These are phyloP conservation scores for Nasturtium officinale DNA, from an alignment of 345 rosid genomes.

Conservation along the genomic window DNA sequence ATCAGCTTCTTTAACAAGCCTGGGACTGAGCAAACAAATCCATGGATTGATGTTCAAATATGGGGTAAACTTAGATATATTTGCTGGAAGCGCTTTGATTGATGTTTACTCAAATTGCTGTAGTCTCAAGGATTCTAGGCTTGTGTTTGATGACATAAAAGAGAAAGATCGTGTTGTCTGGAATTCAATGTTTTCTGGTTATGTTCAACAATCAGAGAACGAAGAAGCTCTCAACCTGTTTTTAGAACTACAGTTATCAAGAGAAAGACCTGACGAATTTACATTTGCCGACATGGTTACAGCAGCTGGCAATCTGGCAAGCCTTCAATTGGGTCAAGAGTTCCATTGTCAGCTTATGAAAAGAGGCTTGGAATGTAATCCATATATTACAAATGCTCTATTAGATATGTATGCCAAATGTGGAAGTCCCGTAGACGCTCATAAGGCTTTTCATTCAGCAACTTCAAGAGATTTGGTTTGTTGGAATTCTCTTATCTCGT, in stretches of 20 bases:
- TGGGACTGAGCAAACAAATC: constrained; percentile 63
- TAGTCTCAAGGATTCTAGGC: constrained; percentile 59
- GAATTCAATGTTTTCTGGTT: constrained; percentile 78
- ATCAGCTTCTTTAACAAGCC: constrained; percentile 55
- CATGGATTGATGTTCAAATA: constrained; percentile 63
- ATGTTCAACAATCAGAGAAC: constrained; percentile 58
- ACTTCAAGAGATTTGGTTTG: constrained; percentile 55
- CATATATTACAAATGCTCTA: constrained; percentile 60
- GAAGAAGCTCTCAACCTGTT: constrained; percentile 70
- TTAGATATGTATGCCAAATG: constrained; percentile 83
- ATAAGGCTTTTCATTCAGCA: constrained; percentile 49
- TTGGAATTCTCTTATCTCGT: constrained; percentile 74
- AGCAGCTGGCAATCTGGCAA: constrained; percentile 66
- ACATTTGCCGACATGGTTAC: constrained; percentile 68
- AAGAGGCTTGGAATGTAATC: constrained; percentile 52
- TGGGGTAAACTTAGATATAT: constrained; percentile 53
- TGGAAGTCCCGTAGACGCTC: constrained; percentile 65
- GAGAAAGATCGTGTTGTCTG: constrained; percentile 76
- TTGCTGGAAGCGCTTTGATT: constrained; percentile 65
- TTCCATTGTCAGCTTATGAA: constrained; percentile 61
- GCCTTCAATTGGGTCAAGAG: constrained; percentile 65
- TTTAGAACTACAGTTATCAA: constrained; percentile 50
- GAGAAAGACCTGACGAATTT: constrained; percentile 57
- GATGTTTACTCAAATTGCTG: constrained; percentile 68
- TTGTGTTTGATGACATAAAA: constrained; percentile 61